Percentiles rank a stretch among this genome's conserved stretches.
Evolutionary conservation across 2,329 filamentous ascomycete genomes (phyloP).

Genomic region (Venturia aucupariae): DNA sequence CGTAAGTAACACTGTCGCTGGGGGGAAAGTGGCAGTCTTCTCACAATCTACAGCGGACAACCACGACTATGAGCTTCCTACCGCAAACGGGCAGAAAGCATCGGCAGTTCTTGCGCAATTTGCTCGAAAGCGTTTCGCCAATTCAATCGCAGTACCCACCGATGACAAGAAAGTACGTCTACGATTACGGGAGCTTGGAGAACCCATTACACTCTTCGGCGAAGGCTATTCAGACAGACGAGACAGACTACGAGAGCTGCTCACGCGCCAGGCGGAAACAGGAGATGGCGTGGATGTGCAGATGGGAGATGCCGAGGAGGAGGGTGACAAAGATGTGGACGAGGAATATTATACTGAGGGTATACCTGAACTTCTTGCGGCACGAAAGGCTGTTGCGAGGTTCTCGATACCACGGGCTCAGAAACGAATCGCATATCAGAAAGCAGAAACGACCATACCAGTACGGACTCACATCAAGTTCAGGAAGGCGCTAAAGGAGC

Average conservation of each 20-base stretch:
- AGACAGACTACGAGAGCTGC: constrained; percentile 73
- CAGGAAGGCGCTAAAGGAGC: constrained; percentile 79
- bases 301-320: constrained; percentile 40
- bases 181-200: constrained; percentile 74
- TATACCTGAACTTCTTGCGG: constrained; percentile 61
- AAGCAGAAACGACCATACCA: constrained; percentile 70
- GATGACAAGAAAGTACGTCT: constrained; percentile 81
- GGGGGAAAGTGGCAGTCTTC: constrained; percentile 20
- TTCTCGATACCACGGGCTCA: constrained; percentile 80
- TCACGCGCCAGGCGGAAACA: constrained; percentile 61
- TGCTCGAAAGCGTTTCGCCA: constrained; percentile 80
- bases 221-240: constrained; percentile 79
- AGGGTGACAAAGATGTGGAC: constrained; percentile 54
- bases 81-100: constrained; percentile 64
- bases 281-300: constrained; percentile 46
- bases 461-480: constrained; percentile 87
- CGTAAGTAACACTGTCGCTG: neutral
- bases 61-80: constrained; percentile 73
- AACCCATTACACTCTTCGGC: constrained; percentile 90
- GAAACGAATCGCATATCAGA: constrained; percentile 66
- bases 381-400: constrained; percentile 67
- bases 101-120: constrained; percentile 82
- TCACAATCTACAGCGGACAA: constrained; percentile 48
- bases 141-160: constrained; percentile 84
- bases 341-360: constrained; percentile 95